A percentile compares a stretch with the other conserved stretches of the same genome.
phyloP scores from a whole-genome alignment of 1,284 basidiomycete genomes.

The Inonotus hispidus region DNA sequence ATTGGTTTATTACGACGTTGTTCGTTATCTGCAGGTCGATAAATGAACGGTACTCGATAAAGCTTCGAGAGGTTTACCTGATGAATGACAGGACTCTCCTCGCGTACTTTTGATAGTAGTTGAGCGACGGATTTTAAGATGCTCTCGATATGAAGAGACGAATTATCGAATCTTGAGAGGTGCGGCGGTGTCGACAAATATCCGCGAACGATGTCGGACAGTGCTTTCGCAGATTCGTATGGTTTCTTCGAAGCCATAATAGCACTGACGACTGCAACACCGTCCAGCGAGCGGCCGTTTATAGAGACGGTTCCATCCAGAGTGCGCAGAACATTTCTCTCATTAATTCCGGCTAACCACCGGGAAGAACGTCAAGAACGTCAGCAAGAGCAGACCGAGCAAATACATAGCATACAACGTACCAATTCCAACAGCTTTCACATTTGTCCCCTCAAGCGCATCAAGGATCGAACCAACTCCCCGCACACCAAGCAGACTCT shows the following conservation, averaged over 20 bases:
- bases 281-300: slow-evolving; percentile 57
- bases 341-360: slow-evolving; percentile 73
- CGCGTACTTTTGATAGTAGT: slow-evolving; percentile 49
- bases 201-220: slow-evolving; percentile 40
- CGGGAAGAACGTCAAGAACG: too few relatives aligned
- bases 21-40: slow-evolving; percentile 71
- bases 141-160: not conserved
- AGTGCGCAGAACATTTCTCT: slow-evolving; percentile 65
- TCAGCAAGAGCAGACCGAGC: not conserved
- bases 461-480: slow-evolving; percentile 64
- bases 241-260: slow-evolving; percentile 75
- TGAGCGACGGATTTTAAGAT: slow-evolving; percentile 35
- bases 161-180: slow-evolving; percentile 20
- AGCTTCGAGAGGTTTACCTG: slow-evolving; percentile 44
- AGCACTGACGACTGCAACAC: slow-evolving; percentile 89
- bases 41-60: not conserved
- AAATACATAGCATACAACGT: slow-evolving; percentile 30
- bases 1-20: slow-evolving; percentile 85
- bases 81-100: slow-evolving; percentile 68
- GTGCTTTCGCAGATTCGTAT: slow-evolving; percentile 43
- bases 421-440: slow-evolving; percentile 81
- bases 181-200: slow-evolving; percentile 32
- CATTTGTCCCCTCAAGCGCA: slow-evolving; percentile 52
- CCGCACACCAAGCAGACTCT: slow-evolving; percentile 53
- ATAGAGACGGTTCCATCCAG: slow-evolving; percentile 65